These are phyloP conservation scores for Scleroderma citrinum DNA, from an alignment of 768 basidiomycete species.

Conservation along the genomic window DNA sequence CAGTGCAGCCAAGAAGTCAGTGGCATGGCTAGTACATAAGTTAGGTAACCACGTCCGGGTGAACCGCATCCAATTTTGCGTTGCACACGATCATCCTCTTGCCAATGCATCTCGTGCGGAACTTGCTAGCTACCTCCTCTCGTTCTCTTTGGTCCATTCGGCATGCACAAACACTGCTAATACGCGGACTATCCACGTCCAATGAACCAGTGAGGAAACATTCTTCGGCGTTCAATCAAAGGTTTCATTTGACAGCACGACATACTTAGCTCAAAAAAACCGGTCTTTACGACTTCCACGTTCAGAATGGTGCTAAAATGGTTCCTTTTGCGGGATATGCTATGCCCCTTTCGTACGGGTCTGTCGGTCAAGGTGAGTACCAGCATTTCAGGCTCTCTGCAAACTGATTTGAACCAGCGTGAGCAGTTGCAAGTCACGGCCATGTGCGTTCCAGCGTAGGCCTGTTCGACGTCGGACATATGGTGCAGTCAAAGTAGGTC, in stretches of 20 bases:
- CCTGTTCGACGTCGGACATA: conserved; percentile 93
- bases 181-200: conserved; percentile 16
- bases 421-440: conserved; percentile 79
- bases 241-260: not conserved
- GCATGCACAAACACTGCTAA: not conserved
- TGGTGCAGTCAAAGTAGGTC: not conserved
- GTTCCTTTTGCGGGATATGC: conserved; percentile 93
- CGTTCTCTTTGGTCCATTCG: not conserved
- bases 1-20: too few species aligned
- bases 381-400: not conserved
- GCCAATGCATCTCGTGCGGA: not conserved
- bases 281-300: conserved; percentile 84
- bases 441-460: conserved; percentile 80
- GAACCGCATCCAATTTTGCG: too few species aligned
- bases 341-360: conserved; percentile 88
- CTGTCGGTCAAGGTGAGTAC: conserved; percentile 67
- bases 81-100: not conserved
- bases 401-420: not conserved
- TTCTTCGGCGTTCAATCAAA: not conserved
- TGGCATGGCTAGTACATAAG: too few species aligned
- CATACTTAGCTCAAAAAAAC: conserved; percentile 50
- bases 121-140: not conserved
- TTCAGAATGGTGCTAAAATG: conserved; percentile 83
- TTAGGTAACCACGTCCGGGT: too few species aligned
- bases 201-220: conserved; percentile 13